Evolutionary conservation across 177 flowering plant genomes (phyloP).

Genomic region (Vitis hybrid): DNA sequence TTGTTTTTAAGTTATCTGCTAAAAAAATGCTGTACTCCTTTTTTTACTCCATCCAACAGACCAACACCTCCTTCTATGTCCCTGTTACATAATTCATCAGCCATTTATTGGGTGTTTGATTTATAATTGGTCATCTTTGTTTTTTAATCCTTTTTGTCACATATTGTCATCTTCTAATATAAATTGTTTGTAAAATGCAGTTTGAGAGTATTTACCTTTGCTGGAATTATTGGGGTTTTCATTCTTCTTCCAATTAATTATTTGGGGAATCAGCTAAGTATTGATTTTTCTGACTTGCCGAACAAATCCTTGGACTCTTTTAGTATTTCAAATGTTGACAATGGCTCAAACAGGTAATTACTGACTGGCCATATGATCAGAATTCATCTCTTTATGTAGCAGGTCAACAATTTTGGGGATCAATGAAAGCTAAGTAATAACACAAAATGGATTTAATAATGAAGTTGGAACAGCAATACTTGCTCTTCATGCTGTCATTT

Average conservation of each 20-base stretch:
- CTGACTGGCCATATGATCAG: background rate
- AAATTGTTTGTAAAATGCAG: conserved; percentile 41
- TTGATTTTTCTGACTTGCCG: conserved; percentile 63
- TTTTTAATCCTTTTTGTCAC: background rate
- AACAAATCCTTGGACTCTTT: conserved; percentile 77
- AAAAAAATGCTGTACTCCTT: no score
- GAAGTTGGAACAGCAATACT: background rate
- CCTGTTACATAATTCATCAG: no score
- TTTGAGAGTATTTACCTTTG: conserved; percentile 71
- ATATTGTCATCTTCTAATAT: background rate
- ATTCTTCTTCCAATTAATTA: conserved; percentile 86
- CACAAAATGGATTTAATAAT: no score
- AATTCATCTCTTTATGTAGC: background rate
- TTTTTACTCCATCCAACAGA: no score
- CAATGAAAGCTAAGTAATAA: background rate
- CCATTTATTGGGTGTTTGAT: no score
- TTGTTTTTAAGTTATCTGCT: no score
- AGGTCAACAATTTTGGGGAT: background rate
- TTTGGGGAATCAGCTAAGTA: conserved; percentile 61
- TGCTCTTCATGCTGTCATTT: background rate
- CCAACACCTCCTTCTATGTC: no score
- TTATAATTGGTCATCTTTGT: background rate
- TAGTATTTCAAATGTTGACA: conserved; percentile 81
- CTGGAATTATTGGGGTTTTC: conserved; percentile 59
- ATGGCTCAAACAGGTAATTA: conserved; percentile 80